Base-by-base conservation (phyloP, 2,329 filamentous ascomycete genomes). In the Monosporascus sp. region DNA sequence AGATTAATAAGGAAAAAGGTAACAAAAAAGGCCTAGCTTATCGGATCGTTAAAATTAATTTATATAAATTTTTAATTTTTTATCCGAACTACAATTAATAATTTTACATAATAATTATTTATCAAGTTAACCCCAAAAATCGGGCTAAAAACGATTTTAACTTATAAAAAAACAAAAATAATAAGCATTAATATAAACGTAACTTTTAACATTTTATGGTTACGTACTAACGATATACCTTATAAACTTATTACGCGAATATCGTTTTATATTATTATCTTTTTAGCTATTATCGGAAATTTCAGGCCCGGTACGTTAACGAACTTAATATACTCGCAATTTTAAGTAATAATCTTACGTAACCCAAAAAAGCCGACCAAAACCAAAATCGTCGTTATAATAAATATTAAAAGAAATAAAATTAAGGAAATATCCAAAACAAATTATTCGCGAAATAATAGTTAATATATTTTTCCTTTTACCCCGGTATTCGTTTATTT, bases 21-120 rank as follows among this genome's bases (percentile, higher is more conserved):
- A 40, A 18, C 8, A 40, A 7, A 40, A 18, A 40, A 40, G 3
- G 8, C 17, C 17, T 15, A 9, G 37, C 3, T 17, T 40, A 40
- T 40, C 17, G 17, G 37, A 18, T 40, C 17, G 37, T 40, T 40
- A 40, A 40, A 1, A 9, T 40, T 17, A 40, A 7, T 40, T 3
- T 17, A 40, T 40, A 31, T 11, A 11, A 11, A 3, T 8, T 8
- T 40, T 40, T 40, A 40, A 40, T n/a, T n/a, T n/a, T n/a, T 40
- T 40, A 17, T 31, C 28, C 28, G 28, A 31, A 31, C 4, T 31
- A 4, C 3, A 4, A 31, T 4, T 40, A 40, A 40, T 40, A 17
- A 7, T 17, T 18, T 40, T 7, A 11, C 6, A n/a, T 18, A 37
- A 17, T 58, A 59, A 4, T 58, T 52, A 18, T 28, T 48, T 50